phyloP scores from a whole-genome alignment of 257 asterid genomes.

The Anisodus tanguticus region DNA sequence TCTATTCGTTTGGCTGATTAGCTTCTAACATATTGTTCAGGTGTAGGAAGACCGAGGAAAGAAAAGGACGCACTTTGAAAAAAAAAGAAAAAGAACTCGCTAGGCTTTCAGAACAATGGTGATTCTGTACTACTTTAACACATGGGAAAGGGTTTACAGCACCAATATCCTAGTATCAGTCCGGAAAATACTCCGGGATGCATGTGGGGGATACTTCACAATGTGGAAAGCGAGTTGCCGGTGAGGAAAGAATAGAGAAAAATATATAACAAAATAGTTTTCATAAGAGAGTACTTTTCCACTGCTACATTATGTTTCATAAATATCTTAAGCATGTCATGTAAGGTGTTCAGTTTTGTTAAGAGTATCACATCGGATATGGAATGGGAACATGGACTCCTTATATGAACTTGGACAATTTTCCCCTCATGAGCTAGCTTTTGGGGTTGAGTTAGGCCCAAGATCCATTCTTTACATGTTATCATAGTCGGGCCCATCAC shows the following conservation, averaged over 20 bases:
- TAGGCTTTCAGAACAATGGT: not conserved
- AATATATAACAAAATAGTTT: not conserved
- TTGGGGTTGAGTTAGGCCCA: too few species aligned
- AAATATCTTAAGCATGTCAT: not conserved
- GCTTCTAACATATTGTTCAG: slow-evolving; percentile 2
- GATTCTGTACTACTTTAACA: not conserved
- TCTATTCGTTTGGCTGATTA: not conserved
- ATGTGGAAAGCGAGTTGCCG: slow-evolving; percentile 41
- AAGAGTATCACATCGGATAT: too few species aligned
- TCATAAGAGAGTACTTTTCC: not conserved
- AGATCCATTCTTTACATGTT: too few species aligned
- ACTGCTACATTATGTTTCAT: not conserved
- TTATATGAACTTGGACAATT: too few species aligned
- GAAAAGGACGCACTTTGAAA: not conserved
- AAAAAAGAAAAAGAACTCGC: not conserved
- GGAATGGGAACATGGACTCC: too few species aligned
- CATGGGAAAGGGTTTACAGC: slow-evolving; percentile 53
- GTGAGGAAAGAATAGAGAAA: slow-evolving; percentile 31
- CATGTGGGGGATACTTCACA: slow-evolving; percentile 66
- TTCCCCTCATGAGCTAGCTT: too few species aligned
- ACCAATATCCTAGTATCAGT: slow-evolving; percentile 40
- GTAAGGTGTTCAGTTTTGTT: not conserved
- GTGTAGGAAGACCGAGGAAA: not conserved
- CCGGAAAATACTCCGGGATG: slow-evolving; percentile 57
- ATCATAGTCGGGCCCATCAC: too few species aligned